A percentile compares a stretch with the other conserved stretches of the same genome.
These are phyloP conservation scores for Eutrema yunnanense DNA, from an alignment of 345 rosid species.

Conservation along the genomic window DNA sequence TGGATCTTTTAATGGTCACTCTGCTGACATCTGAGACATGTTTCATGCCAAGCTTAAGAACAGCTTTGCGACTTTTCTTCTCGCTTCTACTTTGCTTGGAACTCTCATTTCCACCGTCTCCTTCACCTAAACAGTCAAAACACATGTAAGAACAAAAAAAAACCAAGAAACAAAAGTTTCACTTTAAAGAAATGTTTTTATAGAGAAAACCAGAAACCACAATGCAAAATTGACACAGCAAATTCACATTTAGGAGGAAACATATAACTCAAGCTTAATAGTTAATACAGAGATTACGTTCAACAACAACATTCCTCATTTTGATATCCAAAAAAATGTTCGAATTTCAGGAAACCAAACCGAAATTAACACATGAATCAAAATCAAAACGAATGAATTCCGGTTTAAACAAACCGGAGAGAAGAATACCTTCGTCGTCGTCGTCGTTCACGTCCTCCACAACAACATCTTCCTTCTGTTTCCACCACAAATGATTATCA, in stretches of 20 bases:
- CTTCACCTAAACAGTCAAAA: constrained; percentile 2
- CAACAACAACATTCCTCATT: neutral
- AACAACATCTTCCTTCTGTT: constrained; percentile 12
- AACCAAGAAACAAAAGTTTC: neutral
- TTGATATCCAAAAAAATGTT: neutral
- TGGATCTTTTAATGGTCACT: constrained; percentile 72
- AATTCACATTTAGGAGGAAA: neutral
- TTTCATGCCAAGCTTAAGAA: constrained; percentile 75
- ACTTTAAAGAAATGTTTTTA: neutral
- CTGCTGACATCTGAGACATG: constrained; percentile 72
- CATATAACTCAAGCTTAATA: neutral
- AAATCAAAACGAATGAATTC: neutral
- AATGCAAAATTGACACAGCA: neutral
- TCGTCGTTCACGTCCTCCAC: constrained; percentile 71
- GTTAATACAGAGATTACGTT: neutral
- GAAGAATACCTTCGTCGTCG: constrained; percentile 42
- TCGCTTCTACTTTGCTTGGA: constrained; percentile 80
- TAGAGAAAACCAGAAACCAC: neutral
- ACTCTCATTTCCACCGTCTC: constrained; percentile 55
- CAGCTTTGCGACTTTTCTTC: constrained; percentile 76
- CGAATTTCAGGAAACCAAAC: neutral
- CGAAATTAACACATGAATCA: neutral
- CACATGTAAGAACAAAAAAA: neutral
- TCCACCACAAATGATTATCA: neutral
- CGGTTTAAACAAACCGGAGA: no score